Base-by-base conservation (phyloP, 108 stramenopile genomes). In the Skeletonema costatum region DNA sequence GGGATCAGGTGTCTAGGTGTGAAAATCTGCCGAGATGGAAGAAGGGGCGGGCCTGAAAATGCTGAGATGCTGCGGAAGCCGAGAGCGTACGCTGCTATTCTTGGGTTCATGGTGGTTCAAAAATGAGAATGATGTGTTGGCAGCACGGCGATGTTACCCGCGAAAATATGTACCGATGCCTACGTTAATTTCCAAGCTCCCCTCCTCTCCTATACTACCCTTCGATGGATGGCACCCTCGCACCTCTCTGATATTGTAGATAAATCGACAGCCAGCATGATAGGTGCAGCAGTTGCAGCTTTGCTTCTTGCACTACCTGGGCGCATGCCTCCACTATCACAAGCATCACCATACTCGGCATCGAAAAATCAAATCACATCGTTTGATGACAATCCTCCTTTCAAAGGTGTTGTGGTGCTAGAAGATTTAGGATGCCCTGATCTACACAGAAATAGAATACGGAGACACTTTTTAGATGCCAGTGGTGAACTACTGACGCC, bases 371-470 rank as follows among this genome's bases (percentile, higher is more conserved):
- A 85, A 41, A 85, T 85, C 21, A 85, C 87, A 0, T 35, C 77
- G 2, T 87, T 83, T 50, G 85, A 87, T 14, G 81, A 83, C 32
- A 67, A 76, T 46, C 87, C 87, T 14, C 50, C 77, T 0, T 87
- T 87, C 62, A 85, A 79, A 39, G 87, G 87, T 6, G 85, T 78
- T 21, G 35, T 87, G 21, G 19, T 46, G 10, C 71, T 87, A 0
- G 58, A 83, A 8, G 35, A 76, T 35, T 33, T 30, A 56, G 36
- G n/a, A 6, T 83, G 71, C 1, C 63, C 84, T 11, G 73, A 82
- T 56, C 21, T 51, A 56, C 61, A 84, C 51, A 59, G 86, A 58
- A 32, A 56, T 13, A 64, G 87, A 59, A 83, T 87, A 71, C 36
- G 66, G 17, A 66, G 74, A 58, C 56, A 78, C 19, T 78, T 82